These are phyloP conservation scores for Lepidium didymum DNA, from an alignment of 345 rosid species.

Conservation along the genomic window DNA sequence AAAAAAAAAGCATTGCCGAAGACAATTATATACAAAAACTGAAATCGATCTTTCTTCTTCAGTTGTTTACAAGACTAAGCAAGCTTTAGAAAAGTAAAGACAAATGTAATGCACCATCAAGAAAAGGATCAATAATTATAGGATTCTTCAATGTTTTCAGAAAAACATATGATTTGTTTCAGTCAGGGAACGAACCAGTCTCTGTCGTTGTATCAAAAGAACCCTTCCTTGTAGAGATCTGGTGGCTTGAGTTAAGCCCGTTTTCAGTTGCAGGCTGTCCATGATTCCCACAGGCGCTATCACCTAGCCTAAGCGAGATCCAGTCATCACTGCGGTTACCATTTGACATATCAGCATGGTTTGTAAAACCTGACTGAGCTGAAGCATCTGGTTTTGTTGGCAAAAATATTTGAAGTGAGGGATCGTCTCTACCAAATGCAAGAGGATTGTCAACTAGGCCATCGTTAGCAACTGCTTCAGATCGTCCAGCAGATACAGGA, in stretches of 20 bases:
- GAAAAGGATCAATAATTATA: not conserved
- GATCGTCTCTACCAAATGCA: slow-evolving; percentile 64
- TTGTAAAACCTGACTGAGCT: slow-evolving; percentile 46
- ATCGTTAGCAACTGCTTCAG: slow-evolving; percentile 41
- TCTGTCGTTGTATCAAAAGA: slow-evolving; percentile 50
- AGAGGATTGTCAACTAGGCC: slow-evolving; percentile 67
- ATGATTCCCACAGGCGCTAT: slow-evolving; percentile 12
- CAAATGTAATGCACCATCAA: not conserved
- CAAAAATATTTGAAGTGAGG: slow-evolving; percentile 82
- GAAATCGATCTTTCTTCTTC: not conserved
- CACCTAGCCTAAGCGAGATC: slow-evolving; percentile 91
- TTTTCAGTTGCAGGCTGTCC: slow-evolving; percentile 32
- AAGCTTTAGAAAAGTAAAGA: not conserved
- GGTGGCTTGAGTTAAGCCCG: slow-evolving; percentile 36
- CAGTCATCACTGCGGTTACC: slow-evolving; percentile 67
- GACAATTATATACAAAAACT: not conserved
- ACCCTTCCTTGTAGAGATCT: slow-evolving; percentile 1
- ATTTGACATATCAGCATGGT: slow-evolving; percentile 53
- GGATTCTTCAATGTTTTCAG: not conserved
- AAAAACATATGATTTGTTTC: not conserved
- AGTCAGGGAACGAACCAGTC: slow-evolving; percentile 58
- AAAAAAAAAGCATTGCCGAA: no score
- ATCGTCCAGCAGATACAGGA: slow-evolving; percentile 38
- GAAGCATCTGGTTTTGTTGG: slow-evolving; percentile 68
- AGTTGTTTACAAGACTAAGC: not conserved